These are phyloP conservation scores for Diutina rugosa DNA, from an alignment of 1,139 yeast species.

Conservation along the genomic window DNA sequence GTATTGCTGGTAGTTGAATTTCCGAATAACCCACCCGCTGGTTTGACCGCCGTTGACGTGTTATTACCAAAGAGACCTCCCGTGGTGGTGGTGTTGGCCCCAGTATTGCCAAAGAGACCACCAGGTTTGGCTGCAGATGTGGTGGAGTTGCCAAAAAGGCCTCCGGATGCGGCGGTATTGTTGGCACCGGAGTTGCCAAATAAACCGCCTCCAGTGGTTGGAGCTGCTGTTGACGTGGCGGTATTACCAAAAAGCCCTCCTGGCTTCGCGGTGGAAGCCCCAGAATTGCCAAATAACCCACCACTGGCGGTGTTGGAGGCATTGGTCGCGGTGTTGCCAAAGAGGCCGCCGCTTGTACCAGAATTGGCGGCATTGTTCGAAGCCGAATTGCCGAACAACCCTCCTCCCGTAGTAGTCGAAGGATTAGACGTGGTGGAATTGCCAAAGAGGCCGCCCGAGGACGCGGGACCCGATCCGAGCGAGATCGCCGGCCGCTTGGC, in stretches of 20 bases:
- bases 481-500: background rate
- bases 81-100: background rate
- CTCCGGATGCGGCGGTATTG: background rate
- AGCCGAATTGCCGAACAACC: slow-evolving; percentile 4
- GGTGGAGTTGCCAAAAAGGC: background rate
- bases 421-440: background rate
- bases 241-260: background rate
- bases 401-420: slow-evolving; percentile 1
- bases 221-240: background rate
- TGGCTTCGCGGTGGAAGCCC: background rate
- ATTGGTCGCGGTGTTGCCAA: background rate
- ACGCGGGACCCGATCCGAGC: background rate
- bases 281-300: background rate
- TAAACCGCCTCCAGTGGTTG: slow-evolving; percentile 1
- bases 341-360: slow-evolving; percentile 3
- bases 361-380: background rate
- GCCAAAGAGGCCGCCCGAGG: background rate
- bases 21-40: slow-evolving; percentile 6
- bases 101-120: slow-evolving; percentile 7
- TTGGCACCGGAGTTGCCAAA: slow-evolving; percentile 1
- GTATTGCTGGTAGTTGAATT: background rate
- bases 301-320: background rate
- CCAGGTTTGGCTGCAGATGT: background rate
- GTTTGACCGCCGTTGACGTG: background rate
- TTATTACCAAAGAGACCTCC: background rate